Percentiles rank a stretch among this genome's conserved stretches.
Conservation (phyloP, 129 eudicot genomes). For the Silybum marianum region DNA sequence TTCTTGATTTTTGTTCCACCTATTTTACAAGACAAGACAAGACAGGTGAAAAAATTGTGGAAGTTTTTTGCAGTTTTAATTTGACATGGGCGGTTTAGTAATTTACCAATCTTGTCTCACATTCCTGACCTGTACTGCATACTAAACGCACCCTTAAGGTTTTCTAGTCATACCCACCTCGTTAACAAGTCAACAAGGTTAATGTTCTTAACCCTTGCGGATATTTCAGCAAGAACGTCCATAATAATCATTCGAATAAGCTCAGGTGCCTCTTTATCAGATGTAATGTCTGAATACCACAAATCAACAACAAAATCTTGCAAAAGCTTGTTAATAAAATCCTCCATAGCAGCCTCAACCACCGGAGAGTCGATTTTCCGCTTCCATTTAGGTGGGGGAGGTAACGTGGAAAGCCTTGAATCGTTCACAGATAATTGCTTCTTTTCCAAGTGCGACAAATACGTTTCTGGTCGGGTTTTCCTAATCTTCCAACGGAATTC, state of each 20-base stretch:
- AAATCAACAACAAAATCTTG: conserved; percentile 86
- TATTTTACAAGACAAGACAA: no score
- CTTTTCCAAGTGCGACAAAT: conserved; percentile 76
- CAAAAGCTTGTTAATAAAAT: conserved; percentile 77
- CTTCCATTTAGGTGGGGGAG: conserved; percentile 86
- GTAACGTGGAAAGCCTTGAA: conserved; percentile 70
- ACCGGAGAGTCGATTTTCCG: conserved; percentile 81
- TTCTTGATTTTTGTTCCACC: no score
- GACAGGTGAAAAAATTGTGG: no score
- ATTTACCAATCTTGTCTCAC: not conserved
- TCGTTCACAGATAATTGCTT: conserved; percentile 83
- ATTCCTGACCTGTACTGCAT: not conserved
- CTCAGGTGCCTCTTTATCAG: conserved; percentile 91
- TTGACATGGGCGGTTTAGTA: not conserved
- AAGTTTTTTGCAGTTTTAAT: not conserved
- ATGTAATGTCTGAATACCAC: conserved; percentile 90
- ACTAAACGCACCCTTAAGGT: conserved; percentile 2
- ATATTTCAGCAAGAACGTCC: conserved; percentile 95
- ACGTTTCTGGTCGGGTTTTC: conserved; percentile 51
- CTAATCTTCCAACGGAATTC: conserved; percentile 80
- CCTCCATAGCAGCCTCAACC: conserved; percentile 86
- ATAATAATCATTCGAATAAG: conserved; percentile 64
- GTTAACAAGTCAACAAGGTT: conserved; percentile 95
- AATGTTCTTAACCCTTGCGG: conserved; percentile 81
- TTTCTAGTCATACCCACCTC: conserved; percentile 49